These are phyloP conservation scores for Albophoma yamanashiensis DNA, from an alignment of 2,329 filamentous ascomycete species.

Conservation along the genomic window DNA sequence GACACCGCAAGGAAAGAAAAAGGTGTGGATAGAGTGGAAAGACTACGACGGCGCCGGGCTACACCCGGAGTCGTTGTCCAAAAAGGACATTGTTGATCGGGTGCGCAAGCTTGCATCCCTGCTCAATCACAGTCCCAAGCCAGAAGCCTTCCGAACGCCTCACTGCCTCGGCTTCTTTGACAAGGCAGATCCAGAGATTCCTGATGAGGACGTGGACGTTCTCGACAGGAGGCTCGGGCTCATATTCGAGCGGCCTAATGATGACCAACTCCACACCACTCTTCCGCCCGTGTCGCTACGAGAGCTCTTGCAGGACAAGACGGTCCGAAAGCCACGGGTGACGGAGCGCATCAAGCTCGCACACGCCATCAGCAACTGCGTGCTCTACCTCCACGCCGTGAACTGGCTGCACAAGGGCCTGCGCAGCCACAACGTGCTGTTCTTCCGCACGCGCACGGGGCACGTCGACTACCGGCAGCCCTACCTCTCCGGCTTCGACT, in stretches of 20 bases:
- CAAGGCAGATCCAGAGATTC: constrained; percentile 23
- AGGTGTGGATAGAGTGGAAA: constrained; percentile 41
- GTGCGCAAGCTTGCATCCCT: constrained; percentile 36
- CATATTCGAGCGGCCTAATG: constrained; percentile 38
- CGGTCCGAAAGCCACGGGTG: constrained; percentile 32
- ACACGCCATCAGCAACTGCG: constrained; percentile 37
- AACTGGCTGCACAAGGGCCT: constrained; percentile 51
- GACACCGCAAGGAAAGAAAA: constrained; percentile 21
- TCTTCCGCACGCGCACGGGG: constrained; percentile 26
- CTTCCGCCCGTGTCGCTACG: constrained; percentile 34
- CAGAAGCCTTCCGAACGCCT: constrained; percentile 36
- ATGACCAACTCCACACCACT: constrained; percentile 21
- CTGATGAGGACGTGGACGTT: constrained; percentile 27
- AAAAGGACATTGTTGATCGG: constrained; percentile 29
- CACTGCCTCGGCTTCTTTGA: constrained; percentile 41
- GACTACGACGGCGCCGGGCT: constrained; percentile 29
- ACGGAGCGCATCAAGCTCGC: constrained; percentile 41
- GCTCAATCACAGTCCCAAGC: constrained; percentile 35
- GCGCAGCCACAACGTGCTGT: constrained; percentile 40
- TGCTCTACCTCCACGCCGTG: constrained; percentile 43
- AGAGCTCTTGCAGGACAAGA: constrained; percentile 27
- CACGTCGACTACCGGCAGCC: constrained; percentile 27
- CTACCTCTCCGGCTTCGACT: constrained; percentile 43
- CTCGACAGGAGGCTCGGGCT: constrained; percentile 37
- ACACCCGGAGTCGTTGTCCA: constrained; percentile 25